A percentile compares a stretch with the other conserved stretches of the same genome.
Evolutionary conservation across 2,329 filamentous ascomycete species (phyloP).

Genomic region (Thielaviopsis populi): DNA sequence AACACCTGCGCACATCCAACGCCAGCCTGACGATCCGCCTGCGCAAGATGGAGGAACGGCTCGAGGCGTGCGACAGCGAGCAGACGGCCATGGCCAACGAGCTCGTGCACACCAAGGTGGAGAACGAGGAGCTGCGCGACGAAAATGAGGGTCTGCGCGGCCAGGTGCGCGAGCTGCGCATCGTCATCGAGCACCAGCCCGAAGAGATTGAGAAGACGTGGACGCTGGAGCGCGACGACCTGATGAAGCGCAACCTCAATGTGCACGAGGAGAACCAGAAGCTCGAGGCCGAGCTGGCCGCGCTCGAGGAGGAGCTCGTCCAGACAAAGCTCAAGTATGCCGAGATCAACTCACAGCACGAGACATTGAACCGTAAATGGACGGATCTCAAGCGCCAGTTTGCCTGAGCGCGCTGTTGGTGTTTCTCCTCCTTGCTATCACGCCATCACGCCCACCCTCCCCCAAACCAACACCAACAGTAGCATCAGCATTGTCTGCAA

Average conservation of each 20-base stretch:
- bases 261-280: conserved; percentile 86
- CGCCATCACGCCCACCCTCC: not conserved
- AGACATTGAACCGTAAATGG: conserved; percentile 63
- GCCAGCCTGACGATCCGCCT: conserved; percentile 56
- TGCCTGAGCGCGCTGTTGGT: conserved; percentile 22
- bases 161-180: conserved; percentile 71
- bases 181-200: conserved; percentile 79
- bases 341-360: conserved; percentile 61
- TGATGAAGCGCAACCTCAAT: conserved; percentile 84
- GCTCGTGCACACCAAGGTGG: conserved; percentile 79
- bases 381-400: conserved; percentile 52
- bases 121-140: conserved; percentile 79
- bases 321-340: conserved; percentile 90
- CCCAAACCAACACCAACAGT: no score
- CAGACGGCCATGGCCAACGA: conserved; percentile 85
- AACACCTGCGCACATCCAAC: conserved; percentile 53
- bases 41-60: conserved; percentile 73
- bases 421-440: not conserved
- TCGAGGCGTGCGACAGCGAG: conserved; percentile 77
- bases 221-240: conserved; percentile 70
- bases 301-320: conserved; percentile 86
- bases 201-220: conserved; percentile 72
- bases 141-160: conserved; percentile 76
- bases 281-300: conserved; percentile 75
- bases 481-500: no score